These are phyloP conservation scores for Terana coerulea DNA, from an alignment of 768 basidiomycete genomes.

Conservation along the genomic window DNA sequence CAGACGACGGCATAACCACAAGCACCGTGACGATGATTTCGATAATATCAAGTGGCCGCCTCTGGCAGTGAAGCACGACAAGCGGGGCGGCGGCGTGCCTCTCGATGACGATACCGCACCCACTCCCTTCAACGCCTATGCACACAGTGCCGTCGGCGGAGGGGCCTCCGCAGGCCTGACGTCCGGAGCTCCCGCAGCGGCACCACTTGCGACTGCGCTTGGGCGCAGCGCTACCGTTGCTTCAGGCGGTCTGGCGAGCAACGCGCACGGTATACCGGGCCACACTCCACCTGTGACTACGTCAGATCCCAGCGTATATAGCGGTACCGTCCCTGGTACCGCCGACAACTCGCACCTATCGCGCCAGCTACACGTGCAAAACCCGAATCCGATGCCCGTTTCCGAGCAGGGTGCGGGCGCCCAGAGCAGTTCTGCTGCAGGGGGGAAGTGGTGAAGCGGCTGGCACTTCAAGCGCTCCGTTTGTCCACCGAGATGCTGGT, in stretches of 20 bases:
- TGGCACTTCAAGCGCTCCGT: background rate
- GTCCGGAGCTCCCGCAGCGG: too few species aligned
- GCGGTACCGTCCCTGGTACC: too few species aligned
- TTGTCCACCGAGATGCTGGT: conserved; percentile 10
- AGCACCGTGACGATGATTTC: conserved; percentile 17
- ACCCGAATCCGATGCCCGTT: too few species aligned
- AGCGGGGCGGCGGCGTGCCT: background rate
- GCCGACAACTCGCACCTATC: too few species aligned
- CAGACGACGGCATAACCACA: conserved; percentile 10
- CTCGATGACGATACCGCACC: background rate
- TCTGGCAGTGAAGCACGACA: conserved; percentile 1
- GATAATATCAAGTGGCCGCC: conserved; percentile 8
- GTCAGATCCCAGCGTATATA: background rate
- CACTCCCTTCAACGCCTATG: conserved; percentile 1
- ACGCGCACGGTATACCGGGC: too few species aligned
- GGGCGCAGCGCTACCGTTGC: background rate
- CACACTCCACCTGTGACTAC: conserved; percentile 3
- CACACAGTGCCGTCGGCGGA: background rate
- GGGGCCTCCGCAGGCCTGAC: too few species aligned
- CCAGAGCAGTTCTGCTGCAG: too few species aligned
- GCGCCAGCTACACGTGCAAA: too few species aligned
- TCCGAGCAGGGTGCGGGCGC: too few species aligned
- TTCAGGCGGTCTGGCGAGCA: background rate
- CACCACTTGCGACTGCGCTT: too few species aligned
- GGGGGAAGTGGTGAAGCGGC: too few species aligned